phyloP scores from a whole-genome alignment of 139 green algal species.

The Tetradesmus lagerheimii region DNA sequence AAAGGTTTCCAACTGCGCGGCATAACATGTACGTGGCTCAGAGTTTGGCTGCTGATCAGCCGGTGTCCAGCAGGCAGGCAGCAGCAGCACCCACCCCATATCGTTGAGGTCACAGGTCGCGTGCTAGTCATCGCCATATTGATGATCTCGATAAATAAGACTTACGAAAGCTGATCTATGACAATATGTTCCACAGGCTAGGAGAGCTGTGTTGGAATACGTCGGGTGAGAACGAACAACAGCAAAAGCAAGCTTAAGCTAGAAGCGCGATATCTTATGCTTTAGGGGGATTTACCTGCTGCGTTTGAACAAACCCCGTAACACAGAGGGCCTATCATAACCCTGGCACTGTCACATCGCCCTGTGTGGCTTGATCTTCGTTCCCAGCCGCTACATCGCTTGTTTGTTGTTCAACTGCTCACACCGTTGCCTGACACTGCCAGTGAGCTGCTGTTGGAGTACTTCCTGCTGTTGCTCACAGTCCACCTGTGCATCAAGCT shows the following conservation, averaged over 20 bases:
- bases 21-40: background rate
- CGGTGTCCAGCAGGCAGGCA: background rate
- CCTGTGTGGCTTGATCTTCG: background rate
- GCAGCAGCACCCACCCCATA: slow-evolving; percentile 35
- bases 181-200: background rate
- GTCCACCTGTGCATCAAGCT: background rate
- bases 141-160: background rate
- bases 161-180: background rate
- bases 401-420: background rate
- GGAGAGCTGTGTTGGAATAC: background rate
- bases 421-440: background rate
- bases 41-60: background rate
- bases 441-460: background rate
- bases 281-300: background rate
- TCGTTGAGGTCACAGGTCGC: slow-evolving; percentile 22
- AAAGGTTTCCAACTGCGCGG: slow-evolving; percentile 84
- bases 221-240: background rate
- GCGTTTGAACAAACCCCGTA: background rate
- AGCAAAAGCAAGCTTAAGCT: background rate
- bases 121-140: background rate
- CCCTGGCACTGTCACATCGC: background rate
- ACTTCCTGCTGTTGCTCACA: background rate
- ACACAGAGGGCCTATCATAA: background rate
- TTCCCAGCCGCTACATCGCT: background rate
- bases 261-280: too few species aligned